Evolutionary conservation across 495 filamentous ascomycete species (phyloP), one percentile per base, ranked within the genome.

Genomic region (Penicillium pancosmium): DNA sequence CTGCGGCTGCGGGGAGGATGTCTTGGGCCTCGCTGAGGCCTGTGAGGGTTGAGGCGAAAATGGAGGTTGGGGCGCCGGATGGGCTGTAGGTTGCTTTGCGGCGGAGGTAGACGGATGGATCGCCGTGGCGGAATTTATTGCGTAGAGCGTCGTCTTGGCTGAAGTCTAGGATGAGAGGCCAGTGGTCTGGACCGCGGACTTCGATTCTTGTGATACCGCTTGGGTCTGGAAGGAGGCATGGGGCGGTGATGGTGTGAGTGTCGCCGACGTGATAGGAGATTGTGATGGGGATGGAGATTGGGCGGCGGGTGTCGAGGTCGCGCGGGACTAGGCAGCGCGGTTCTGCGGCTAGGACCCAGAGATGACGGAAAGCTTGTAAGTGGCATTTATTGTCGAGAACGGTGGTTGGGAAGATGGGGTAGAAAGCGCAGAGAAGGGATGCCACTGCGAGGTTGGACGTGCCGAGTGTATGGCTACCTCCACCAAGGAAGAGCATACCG

Each of bases 341-440:
- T 59, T 98, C 94, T 7, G 91, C 88, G 6, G 95, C 94, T 10
- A 99, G 81, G 13, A 96, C 92, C 94, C 94, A 99, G 67, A 99
- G 87, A 72, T 99, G 94, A 2, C 95, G 88, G 80, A 98, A 96
- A 7, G 94, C 94, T 80, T 99, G 94, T 4, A 98, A 81, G 60
- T 99, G 94, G 25, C 90, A 91, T 67, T 88, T 90, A 67, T 97
- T 97, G 76, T 98, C 94, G 50, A 94, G 86, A 4, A 97, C 89
- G 4, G 86, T 86, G 27, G 85, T 86, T 2, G 94, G 94, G 71
- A 93, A 98, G 21, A 97, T 80, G 0, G 94, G 94, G 64, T 98
- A 98, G 69, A 99, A 94, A 2, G 94, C 89, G 53, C 93, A 91
- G 16, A 99, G 81, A 8, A 99, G 80, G 1, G 91, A 84, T 8